Evolutionary conservation across 306 rosid species (phyloP), one percentile per base, ranked within the genome.

Genomic region (Malus domestica): DNA sequence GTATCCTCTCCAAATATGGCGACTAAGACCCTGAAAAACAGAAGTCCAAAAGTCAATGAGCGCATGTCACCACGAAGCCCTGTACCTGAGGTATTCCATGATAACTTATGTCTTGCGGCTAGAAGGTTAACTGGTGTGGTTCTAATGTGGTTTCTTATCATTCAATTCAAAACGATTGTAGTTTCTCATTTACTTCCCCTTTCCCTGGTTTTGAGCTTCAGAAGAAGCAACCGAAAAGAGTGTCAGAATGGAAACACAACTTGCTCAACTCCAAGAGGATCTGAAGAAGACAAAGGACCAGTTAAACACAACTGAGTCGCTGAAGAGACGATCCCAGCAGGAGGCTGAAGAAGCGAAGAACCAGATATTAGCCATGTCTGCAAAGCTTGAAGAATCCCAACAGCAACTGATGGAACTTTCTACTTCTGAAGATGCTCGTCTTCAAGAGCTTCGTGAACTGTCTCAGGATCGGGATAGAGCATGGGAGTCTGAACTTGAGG

Each of bases 401-500:
- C 93, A 87, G 77, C 93, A 91, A 79, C 86, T 90, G 73, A 14
- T 72, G 27, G 97, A 93, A 42, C 79, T 89, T 45, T 89, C 98
- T 68, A 85, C 86, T 74, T 90, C 90, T 29, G 98, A 93, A 84
- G 95, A 91, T 40, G 89, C 73, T 49, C 88, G 97, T 63, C 82
- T 93, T 71, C 87, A 82, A 82, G 98, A 93, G 80, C 89, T 90
- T 45, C 86, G 86, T 19, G 82, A 83, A 75, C 79, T 94, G 65
- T 91, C 98, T 59, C 98, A 94, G 70, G 98, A 90, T 67, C 88
- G 97, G 1, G 98, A 94, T 80, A 77, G 87, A 80, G 98, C 87
- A 8, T 94, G 98, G 98, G 89, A 94, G 61, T 94, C 96, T 23
- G 98, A 94, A 71, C 93, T 94, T 18, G 93, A 90, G 85, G 98